Percentiles rank a stretch among this genome's conserved stretches.
phyloP scores from a whole-genome alignment of 1,284 basidiomycete genomes.

The Tilletiopsis washingtonensis region DNA sequence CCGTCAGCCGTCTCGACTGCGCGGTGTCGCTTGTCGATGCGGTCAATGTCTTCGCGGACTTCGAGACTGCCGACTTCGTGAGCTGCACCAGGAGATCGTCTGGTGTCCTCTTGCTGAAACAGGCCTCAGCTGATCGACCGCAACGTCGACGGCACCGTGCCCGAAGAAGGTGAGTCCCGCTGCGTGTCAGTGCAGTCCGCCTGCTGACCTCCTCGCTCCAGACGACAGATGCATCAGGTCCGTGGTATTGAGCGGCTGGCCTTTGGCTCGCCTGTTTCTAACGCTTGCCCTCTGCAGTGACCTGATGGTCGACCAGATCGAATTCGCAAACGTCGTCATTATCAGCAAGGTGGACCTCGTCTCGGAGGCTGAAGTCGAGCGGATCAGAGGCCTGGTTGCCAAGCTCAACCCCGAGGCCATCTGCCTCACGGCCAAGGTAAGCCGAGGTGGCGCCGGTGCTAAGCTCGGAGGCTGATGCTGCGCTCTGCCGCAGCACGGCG shows the following conservation, averaged over 20 bases:
- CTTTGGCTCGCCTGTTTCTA: too few species aligned
- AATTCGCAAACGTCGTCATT: slow-evolving; percentile 51
- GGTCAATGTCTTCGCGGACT: slow-evolving; percentile 49
- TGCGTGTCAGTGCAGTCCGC: background rate
- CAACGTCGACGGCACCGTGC: slow-evolving; percentile 25
- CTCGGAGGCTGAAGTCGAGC: slow-evolving; percentile 34
- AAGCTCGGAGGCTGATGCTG: too few species aligned
- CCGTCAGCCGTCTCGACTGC: slow-evolving; percentile 43
- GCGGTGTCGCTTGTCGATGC: slow-evolving; percentile 33
- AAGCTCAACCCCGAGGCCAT: slow-evolving; percentile 50
- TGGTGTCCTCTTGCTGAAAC: too few species aligned
- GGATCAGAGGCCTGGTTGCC: slow-evolving; percentile 45
- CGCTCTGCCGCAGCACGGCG: too few species aligned
- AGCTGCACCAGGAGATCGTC: too few species aligned
- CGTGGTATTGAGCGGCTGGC: too few species aligned
- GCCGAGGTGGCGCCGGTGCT: too few species aligned
- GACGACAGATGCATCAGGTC: slow-evolving; percentile 53
- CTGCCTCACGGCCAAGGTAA: slow-evolving; percentile 45
- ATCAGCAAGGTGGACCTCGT: slow-evolving; percentile 51
- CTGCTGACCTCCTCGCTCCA: background rate
- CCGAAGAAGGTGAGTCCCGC: slow-evolving; percentile 30
- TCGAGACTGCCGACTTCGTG: slow-evolving; percentile 52
- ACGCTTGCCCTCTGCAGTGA: too few species aligned
- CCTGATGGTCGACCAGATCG: slow-evolving; percentile 48
- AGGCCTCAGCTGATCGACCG: slow-evolving; percentile 51